phyloP scores from a whole-genome alignment of 2,329 filamentous ascomycete genomes.

The Monilinia vaccinii-corymbosi region DNA sequence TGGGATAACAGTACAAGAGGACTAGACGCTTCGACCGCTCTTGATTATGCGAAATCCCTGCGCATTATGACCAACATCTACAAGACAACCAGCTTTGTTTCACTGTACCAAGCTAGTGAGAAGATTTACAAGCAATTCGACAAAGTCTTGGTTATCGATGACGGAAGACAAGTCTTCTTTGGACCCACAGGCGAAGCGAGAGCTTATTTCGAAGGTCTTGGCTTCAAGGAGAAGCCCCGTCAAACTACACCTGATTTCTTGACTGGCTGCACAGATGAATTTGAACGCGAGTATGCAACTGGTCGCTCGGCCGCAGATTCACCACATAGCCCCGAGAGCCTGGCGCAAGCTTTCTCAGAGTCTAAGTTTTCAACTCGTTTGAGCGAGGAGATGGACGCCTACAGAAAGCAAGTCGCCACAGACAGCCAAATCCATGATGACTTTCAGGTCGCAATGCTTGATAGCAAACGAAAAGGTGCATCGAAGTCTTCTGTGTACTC shows the following conservation, averaged over 20 bases:
- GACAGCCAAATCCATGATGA: slow-evolving; percentile 64
- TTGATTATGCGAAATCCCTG: slow-evolving; percentile 65
- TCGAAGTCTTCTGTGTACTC: slow-evolving; percentile 68
- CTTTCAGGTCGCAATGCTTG: slow-evolving; percentile 64
- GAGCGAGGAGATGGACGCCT: slow-evolving; percentile 57
- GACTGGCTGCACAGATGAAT: slow-evolving; percentile 64
- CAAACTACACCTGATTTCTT: slow-evolving; percentile 72
- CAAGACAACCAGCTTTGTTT: slow-evolving; percentile 60
- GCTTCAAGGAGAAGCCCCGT: slow-evolving; percentile 45
- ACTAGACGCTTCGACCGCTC: slow-evolving; percentile 68
- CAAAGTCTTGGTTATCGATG: slow-evolving; percentile 70
- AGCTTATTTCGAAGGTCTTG: slow-evolving; percentile 56
- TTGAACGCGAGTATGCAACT: slow-evolving; percentile 59
- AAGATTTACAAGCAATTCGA: slow-evolving; percentile 67
- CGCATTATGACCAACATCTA: slow-evolving; percentile 69
- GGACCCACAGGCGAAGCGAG: slow-evolving; percentile 53
- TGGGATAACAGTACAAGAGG: slow-evolving; percentile 78
- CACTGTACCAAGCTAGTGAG: slow-evolving; percentile 60
- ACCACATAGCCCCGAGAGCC: slow-evolving; percentile 56
- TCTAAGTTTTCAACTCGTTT: slow-evolving; percentile 51
- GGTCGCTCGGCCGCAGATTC: slow-evolving; percentile 58
- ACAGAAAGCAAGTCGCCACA: slow-evolving; percentile 53
- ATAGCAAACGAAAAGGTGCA: slow-evolving; percentile 69
- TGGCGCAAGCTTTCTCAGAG: slow-evolving; percentile 61
- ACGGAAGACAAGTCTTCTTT: slow-evolving; percentile 58